Base-by-base conservation (phyloP, 345 rosid genomes). In the Hypericum androsaemum region DNA sequence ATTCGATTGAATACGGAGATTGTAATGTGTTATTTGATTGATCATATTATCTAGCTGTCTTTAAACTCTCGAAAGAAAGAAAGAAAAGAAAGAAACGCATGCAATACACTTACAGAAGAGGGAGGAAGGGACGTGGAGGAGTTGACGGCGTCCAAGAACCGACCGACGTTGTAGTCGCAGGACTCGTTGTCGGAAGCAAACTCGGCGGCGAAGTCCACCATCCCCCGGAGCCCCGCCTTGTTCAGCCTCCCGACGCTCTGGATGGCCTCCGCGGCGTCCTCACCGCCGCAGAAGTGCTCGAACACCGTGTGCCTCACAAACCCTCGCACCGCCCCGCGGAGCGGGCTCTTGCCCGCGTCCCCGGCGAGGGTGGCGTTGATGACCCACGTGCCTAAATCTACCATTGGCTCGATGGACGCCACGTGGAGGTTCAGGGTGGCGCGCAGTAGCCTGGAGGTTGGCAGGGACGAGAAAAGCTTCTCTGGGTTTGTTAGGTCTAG, bases 251-350 rank as follows among this genome's bases (percentile, higher is more conserved):
- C 47, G 1, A 81, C 64, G 43, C 75, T 74, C 14, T 61, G 17
- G 1, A 49, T 72, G 0, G 77, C 89, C 58, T 80, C 87, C 8
- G 32, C 41, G 1, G 67, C 59, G 9, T 58, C 64, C 59, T 84
- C 96, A 3, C 98, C 98, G 4, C 83, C 95, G 22, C 95, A 87
- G 39, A 90, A 90, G 43, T 90, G 98, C 50, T 82, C 84, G 37
- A 73, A 87, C 41, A 87, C 77, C n/a, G 81, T 87, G 5, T 59
- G 64, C 64, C 72, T 74, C 0, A 87, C 64, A 6, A 62, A 37
- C 11, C 51, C 59, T 35, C 65, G 45, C 14, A 90, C 64, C 15
- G 61, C 14, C 10, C 68, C 77, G 12, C 95, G 78, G 8, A 71
- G 48, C 44, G 72, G 8, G 7, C 13, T 10, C 12, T 70, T 22